These are phyloP conservation scores for Camellia japonica DNA, from an alignment of 148 eudicot species.

Conservation along the genomic window DNA sequence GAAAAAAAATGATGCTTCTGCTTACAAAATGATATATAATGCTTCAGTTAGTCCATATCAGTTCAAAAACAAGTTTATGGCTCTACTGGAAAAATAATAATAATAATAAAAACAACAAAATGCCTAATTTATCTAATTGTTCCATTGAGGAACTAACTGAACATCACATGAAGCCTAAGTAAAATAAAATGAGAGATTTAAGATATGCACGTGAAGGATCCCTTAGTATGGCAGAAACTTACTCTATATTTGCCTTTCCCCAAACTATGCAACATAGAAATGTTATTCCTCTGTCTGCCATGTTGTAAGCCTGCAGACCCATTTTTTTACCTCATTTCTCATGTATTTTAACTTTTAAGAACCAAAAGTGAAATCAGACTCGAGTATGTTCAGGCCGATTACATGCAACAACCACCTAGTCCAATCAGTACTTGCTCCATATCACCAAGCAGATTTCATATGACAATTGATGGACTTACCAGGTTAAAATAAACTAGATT, in stretches of 20 bases:
- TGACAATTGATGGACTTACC: not conserved
- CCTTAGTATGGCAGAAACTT: not conserved
- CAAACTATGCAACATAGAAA: not conserved
- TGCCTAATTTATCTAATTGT: not conserved
- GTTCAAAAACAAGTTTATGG: conserved; percentile 7
- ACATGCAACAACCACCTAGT: not conserved
- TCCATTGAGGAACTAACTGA: not conserved
- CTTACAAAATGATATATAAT: not conserved
- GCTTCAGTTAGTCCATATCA: not conserved
- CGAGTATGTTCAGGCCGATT: not conserved
- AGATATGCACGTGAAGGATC: not conserved
- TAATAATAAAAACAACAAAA: not conserved
- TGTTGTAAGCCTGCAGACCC: not conserved
- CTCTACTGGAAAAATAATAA: not conserved
- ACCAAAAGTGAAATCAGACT: not conserved
- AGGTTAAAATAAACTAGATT: not conserved
- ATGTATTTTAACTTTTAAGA: not conserved
- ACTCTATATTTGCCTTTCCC: not conserved
- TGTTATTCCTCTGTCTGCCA: not conserved
- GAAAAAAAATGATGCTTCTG: conserved; percentile 22
- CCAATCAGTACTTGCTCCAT: not conserved
- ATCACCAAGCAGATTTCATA: not conserved
- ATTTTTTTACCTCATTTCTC: not conserved
- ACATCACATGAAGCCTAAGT: not conserved
- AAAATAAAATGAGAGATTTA: not conserved